Evolutionary conservation across 1,284 basidiomycete genomes (phyloP), one percentile per base, ranked within the genome.

Genomic region (Cryptococcus wingfieldii): DNA sequence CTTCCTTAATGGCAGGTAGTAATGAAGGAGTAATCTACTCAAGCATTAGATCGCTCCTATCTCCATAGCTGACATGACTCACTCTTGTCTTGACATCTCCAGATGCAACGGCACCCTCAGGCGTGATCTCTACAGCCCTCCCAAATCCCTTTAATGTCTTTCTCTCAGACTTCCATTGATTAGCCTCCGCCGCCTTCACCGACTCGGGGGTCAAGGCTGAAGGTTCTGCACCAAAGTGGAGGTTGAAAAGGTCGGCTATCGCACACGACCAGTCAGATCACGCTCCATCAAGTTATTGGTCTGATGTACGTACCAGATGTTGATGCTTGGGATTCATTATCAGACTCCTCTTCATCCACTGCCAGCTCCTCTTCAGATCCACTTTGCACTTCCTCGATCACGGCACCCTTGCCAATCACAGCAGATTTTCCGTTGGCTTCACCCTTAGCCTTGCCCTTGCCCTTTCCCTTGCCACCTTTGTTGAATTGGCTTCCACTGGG

Each of bases 1-100:
- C 38, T 4, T 77, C 67, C 51, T 79, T 72, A 59, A 89, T 84
- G 0, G 84, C 80, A 8, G 77, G 70, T 37, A 80, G 78, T 12
- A 91, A 70, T 55, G 82, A 81, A 38, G 86, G 83, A 8, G 83
- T 69, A 50, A 89, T 80, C 88, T 90, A 55, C 13, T 44, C 25
- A 45, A 19, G 23, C 14, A 18, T 53, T 19, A 39, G 14, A 38
- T 8, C 5, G 14, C 2, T 41, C 1, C 8, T 0, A 8, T 16
- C 8, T 6, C 16, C 4, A 44, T 47, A 25, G 38, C 8, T 37
- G 14, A 28, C 41, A 12, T 7, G 23, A 58, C 78, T 68, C 62
- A 71, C 65, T 60, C 71, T 62, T 45, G 69, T 65, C 54, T 65
- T 67, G 18, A 23, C 71, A 27, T 57, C 59, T 8, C 44, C 54